Evolutionary conservation across 225 moss, liverwort and hornwort genomes (phyloP).

Genomic region (Anthoceros angustus): DNA sequence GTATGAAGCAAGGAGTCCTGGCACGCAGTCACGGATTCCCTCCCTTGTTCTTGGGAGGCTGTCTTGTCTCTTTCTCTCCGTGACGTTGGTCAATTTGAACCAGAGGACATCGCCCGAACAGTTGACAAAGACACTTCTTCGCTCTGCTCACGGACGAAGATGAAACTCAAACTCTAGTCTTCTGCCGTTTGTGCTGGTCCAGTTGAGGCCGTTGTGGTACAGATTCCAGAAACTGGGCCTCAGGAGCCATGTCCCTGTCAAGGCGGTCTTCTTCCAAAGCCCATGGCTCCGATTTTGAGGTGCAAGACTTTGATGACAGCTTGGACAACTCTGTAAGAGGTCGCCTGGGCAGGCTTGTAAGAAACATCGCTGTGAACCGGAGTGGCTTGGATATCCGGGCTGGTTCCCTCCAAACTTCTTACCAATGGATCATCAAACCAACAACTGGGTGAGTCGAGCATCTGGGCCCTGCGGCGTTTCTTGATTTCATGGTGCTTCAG

Average conservation of each 20-base stretch:
- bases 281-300: not conserved
- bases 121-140: too few species aligned
- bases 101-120: too few species aligned
- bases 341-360: not conserved
- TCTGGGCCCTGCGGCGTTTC: not conserved
- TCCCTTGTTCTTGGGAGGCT: too few species aligned
- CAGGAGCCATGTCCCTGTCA: not conserved
- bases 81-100: too few species aligned
- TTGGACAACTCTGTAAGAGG: not conserved
- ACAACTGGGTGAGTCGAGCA: not conserved
- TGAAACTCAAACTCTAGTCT: too few species aligned
- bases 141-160: too few species aligned
- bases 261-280: not conserved
- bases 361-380: not conserved
- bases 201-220: too few species aligned
- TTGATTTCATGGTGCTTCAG: not conserved
- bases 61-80: too few species aligned
- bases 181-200: too few species aligned
- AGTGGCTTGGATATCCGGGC: conserved; percentile 2
- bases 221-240: not conserved
- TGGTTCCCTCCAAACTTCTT: not conserved
- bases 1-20: too few species aligned
- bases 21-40: too few species aligned
- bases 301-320: not conserved
- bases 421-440: not conserved